Percentiles rank a stretch among this genome's conserved stretches.
Conservation (phyloP, 2,329 filamentous ascomycete genomes). For the Tympanopsis confertula region DNA sequence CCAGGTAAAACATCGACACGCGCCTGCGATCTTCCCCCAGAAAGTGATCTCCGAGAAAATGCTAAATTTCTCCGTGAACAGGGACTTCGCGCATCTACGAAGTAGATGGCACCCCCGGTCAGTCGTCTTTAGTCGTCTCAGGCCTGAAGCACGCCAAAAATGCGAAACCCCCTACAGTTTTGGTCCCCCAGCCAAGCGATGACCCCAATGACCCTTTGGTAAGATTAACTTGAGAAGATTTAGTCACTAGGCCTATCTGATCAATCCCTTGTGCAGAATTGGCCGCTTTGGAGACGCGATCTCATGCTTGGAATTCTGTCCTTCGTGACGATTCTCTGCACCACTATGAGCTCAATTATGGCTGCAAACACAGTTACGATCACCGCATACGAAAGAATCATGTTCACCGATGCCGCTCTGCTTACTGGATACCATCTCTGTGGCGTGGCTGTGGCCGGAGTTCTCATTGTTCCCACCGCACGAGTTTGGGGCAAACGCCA, state of each 20-base stretch:
- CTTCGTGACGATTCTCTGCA: constrained; percentile 70
- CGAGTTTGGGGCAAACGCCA: constrained; percentile 90
- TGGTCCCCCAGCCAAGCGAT: constrained; percentile 73
- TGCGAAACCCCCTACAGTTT: neutral
- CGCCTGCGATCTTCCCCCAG: too few species aligned
- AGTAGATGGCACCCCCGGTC: too few species aligned
- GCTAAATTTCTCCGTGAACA: too few species aligned
- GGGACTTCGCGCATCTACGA: too few species aligned
- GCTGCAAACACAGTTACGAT: constrained; percentile 79
- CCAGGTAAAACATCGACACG: too few species aligned
- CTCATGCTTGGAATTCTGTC: constrained; percentile 69
- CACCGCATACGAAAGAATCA: constrained; percentile 48
- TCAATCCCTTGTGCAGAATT: constrained; percentile 40
- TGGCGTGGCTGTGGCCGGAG: constrained; percentile 68
- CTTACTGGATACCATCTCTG: constrained; percentile 81
- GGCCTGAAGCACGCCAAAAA: too few species aligned
- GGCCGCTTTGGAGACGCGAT: constrained; percentile 80
- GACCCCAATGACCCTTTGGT: constrained; percentile 81
- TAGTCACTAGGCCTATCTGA: constrained; percentile 3
- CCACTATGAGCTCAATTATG: constrained; percentile 73
- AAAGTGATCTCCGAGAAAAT: too few species aligned
- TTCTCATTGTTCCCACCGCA: constrained; percentile 77
- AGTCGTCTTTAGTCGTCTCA: too few species aligned
- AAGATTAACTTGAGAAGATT: constrained; percentile 20
- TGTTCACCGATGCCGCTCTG: constrained; percentile 67